Evolutionary conservation across 495 filamentous ascomycete species (phyloP), one percentile per base, ranked within the genome.

Genomic region (Tuber borchii): DNA sequence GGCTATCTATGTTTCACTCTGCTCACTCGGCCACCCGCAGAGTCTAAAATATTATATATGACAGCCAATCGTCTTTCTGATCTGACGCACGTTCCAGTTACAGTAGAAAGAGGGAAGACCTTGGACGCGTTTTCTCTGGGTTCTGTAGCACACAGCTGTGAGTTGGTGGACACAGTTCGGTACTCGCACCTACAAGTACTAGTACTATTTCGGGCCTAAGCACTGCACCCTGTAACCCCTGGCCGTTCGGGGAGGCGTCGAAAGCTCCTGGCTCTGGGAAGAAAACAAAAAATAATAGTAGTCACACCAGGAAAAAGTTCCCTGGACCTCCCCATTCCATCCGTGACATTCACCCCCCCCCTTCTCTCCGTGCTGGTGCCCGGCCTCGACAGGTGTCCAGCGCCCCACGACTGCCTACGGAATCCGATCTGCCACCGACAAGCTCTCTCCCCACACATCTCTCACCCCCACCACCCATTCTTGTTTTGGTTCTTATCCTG

Each of bases 401-500:
- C 51, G 12, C 51, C 51, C 22, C 51, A 56, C 22, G 22, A 56
- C 48, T 56, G 22, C 48, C 22, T 31, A 61, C 51, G 51, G 51
- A 61, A 61, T 31, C 9, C n/a, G n/a, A 31, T 61, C 51, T 65
- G 12, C 56, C 56, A 31, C 56, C 56, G n/a, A 20, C 48, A 56
- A 56, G 22, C 69, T 26, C 72, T 40, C 73, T 73, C 70, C 75
- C 45, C 51, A 72, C 56, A 31, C 26, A n/a, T 61, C 56, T 31
- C 16, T 17, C 56, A 65, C 56, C 56, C 51, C 56, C 12, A 61
- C 56, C n/a, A 14, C 56, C n/a, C 26, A 2, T 65, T 65, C 26
- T 65, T 31, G 56, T 26, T 74, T 43, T 71, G 22, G 73, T 65
- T 79, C 48, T 26, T 65, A 26, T 75, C 73, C 78, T 79, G 77